Base-by-base conservation (phyloP, 805 yeast species). In the Candida anglica region DNA sequence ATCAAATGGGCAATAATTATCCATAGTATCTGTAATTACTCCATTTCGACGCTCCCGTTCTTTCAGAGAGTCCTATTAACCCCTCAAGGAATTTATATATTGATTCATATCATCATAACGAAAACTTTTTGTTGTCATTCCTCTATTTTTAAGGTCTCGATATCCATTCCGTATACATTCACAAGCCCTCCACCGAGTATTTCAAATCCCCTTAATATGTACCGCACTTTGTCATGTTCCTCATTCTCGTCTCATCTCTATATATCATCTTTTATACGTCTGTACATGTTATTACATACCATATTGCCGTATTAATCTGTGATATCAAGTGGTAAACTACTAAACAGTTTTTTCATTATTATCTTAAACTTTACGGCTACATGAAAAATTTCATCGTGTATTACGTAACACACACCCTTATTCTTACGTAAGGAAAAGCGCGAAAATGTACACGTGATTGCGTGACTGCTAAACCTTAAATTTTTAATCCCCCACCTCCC, bases 401-500 rank as follows among this genome's bases (percentile, higher is more conserved):
- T 28, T 28, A 28, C 31, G 17, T 28, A 28, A 28, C 19, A 15
- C 7, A 17, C 9, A 11, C 7, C n/a, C 7, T 5, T 11, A 16
- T 6, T 13, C 6, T 28, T 28, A 28, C 9, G 22, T 28, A 28
- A 28, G 21, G 15, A 6, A n/a, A 5, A 5, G 17, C 9, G 7
- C 8, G 14, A 28, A 28, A 9, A 14, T n/a, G 22, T 6, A 15
- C 31, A 28, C 15, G n/a, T 28, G 31, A 28, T n/a, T 10, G 23
- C 14, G 31, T 28, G 31, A 28, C 31, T 28, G 31, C 17, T 28
- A 21, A n/a, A n/a, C n/a, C n/a, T n/a, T n/a, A n/a, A n/a, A n/a
- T n/a, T n/a, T n/a, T n/a, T n/a, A n/a, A n/a, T n/a, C n/a, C n/a
- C n/a, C n/a, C 10, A 20, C 10, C 22, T 20, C 22, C 7, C 7